Percentiles rank a stretch among this genome's conserved stretches.
Evolutionary conservation across 139 green algal species (phyloP).

Genomic region (Closterium sp.): DNA sequence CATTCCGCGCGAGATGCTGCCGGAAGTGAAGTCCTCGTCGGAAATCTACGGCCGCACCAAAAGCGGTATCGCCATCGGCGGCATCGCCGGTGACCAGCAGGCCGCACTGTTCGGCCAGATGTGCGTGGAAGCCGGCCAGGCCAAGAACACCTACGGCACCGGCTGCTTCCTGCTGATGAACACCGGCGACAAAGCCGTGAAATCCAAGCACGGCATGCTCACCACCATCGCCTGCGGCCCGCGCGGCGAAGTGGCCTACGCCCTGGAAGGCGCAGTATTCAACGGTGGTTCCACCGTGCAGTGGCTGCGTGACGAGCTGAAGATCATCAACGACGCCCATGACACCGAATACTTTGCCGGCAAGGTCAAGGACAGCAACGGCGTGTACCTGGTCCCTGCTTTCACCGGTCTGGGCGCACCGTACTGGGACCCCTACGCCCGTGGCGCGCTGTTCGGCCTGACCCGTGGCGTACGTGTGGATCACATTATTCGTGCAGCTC

Average conservation of each 20-base stretch:
- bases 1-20: slow-evolving; percentile 63
- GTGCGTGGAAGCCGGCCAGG: slow-evolving; percentile 56
- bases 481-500: slow-evolving; percentile 79
- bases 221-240: slow-evolving; percentile 84
- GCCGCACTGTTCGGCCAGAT: slow-evolving; percentile 86
- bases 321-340: slow-evolving; percentile 62
- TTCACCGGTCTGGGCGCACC: slow-evolving; percentile 89
- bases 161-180: slow-evolving; percentile 94
- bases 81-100: slow-evolving; percentile 89
- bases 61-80: slow-evolving; percentile 66
- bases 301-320: slow-evolving; percentile 71
- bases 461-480: slow-evolving; percentile 65
- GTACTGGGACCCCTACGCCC: slow-evolving; percentile 79
- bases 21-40: slow-evolving; percentile 57
- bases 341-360: slow-evolving; percentile 64
- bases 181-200: slow-evolving; percentile 69
- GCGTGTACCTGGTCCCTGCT: slow-evolving; percentile 93
- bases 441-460: slow-evolving; percentile 78
- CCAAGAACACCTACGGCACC: slow-evolving; percentile 97
- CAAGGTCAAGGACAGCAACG: slow-evolving; percentile 60
- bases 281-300: slow-evolving; percentile 42
- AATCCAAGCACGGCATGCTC: slow-evolving; percentile 82
- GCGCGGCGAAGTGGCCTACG: slow-evolving; percentile 64
- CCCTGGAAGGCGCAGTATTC: slow-evolving; percentile 70
- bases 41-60: not conserved